These are phyloP conservation scores for Syncephalis plumigaleata DNA, from an alignment of 371 early-diverging fungal genomes.

Conservation along the genomic window DNA sequence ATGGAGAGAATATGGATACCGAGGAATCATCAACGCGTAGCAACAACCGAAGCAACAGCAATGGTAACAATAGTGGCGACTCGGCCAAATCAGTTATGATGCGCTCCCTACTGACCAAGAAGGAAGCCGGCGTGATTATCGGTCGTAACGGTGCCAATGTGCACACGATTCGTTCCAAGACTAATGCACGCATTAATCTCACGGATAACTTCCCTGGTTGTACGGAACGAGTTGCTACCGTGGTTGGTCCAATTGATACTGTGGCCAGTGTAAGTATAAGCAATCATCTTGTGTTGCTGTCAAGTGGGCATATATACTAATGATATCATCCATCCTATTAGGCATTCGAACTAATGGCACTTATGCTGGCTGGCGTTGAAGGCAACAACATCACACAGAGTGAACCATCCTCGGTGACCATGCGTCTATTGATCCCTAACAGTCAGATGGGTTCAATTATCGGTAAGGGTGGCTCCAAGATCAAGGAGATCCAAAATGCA, in stretches of 20 bases:
- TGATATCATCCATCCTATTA: not conserved
- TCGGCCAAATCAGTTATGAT: constrained; percentile 9
- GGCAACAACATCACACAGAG: not conserved
- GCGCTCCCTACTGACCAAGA: constrained; percentile 72
- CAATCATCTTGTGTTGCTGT: not conserved
- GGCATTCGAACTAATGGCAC: not conserved
- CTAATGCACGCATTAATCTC: constrained; percentile 71
- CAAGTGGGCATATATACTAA: no score
- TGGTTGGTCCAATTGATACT: constrained; percentile 54
- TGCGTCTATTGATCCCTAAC: constrained; percentile 56
- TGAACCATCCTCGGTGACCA: constrained; percentile 14
- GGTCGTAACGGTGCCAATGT: constrained; percentile 81
- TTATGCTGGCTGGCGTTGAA: not conserved
- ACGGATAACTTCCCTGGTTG: constrained; percentile 71
- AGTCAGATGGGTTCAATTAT: constrained; percentile 77
- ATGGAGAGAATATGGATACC: no score
- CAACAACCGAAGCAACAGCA: no score
- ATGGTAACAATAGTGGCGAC: no score
- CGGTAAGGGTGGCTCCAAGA: constrained; percentile 74
- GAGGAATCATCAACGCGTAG: no score
- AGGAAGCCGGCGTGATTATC: constrained; percentile 88
- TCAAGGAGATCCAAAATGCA: constrained; percentile 71
- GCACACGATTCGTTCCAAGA: constrained; percentile 57
- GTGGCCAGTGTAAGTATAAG: constrained; percentile 36
- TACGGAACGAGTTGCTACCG: constrained; percentile 69